phyloP scores from a whole-genome alignment of 495 filamentous ascomycete species.

The Penicillium coffeae region DNA sequence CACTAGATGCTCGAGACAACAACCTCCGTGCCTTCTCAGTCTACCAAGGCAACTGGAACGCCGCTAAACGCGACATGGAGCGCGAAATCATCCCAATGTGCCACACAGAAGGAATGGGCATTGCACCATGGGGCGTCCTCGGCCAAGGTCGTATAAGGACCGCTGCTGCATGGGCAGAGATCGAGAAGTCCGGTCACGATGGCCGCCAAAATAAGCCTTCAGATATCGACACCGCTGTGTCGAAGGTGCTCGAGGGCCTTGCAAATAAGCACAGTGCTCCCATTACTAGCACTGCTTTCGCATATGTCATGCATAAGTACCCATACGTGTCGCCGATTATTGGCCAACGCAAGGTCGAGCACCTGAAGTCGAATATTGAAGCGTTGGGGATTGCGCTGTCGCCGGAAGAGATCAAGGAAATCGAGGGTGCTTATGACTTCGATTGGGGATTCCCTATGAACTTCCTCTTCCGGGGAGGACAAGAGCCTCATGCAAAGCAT shows the following conservation, averaged over 20 bases:
- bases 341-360: conserved; percentile 60
- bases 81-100: conserved; percentile 56
- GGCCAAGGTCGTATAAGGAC: conserved; percentile 44
- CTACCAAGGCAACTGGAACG: conserved; percentile 64
- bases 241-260: conserved; percentile 55
- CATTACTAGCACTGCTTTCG: conserved; percentile 54
- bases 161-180: conserved; percentile 15
- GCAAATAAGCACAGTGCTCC: conserved; percentile 51
- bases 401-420: conserved; percentile 59
- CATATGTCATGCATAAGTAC: conserved; percentile 72
- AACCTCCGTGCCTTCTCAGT: conserved; percentile 60
- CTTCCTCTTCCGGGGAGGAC: conserved; percentile 36
- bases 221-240: conserved; percentile 33
- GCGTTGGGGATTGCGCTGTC: conserved; percentile 55
- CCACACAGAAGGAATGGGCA: conserved; percentile 50
- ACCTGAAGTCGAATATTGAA: conserved; percentile 67
- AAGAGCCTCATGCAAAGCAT: conserved; percentile 19
- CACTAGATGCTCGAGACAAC: conserved; percentile 51
- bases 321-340: conserved; percentile 74
- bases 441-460: conserved; percentile 58
- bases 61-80: conserved; percentile 51
- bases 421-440: conserved; percentile 59
- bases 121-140: conserved; percentile 54
- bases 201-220: conserved; percentile 15
- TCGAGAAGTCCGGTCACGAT: conserved; percentile 15